Conservation (phyloP, 2,329 filamentous ascomycete species). For the Neofusicoccum parvum region DNA sequence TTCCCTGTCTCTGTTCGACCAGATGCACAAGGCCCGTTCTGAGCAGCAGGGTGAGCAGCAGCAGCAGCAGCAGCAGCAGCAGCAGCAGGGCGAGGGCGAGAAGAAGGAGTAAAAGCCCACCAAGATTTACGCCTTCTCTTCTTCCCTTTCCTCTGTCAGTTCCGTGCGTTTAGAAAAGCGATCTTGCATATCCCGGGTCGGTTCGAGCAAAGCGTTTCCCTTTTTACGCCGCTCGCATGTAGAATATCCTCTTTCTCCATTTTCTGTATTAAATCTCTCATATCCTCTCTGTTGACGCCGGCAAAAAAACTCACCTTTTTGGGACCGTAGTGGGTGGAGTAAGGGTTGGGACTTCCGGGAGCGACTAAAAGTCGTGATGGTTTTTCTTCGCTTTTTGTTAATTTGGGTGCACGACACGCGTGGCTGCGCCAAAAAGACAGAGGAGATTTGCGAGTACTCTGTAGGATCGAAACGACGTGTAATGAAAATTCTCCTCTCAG, state of each 20-base stretch:
- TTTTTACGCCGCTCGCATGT: slow-evolving; percentile 15
- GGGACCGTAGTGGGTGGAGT: slow-evolving; percentile 18
- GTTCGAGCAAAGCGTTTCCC: slow-evolving; percentile 7
- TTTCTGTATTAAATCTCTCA: slow-evolving; percentile 18
- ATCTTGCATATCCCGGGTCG: slow-evolving; percentile 21
- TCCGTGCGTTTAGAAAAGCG: slow-evolving; percentile 20
- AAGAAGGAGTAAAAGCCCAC: slow-evolving; percentile 20
- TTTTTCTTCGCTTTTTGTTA: slow-evolving; percentile 15
- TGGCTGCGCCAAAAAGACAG: slow-evolving; percentile 1
- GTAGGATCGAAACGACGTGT: slow-evolving; percentile 17
- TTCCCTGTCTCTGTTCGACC: slow-evolving; percentile 95
- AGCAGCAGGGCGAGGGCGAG: slow-evolving; percentile 22
- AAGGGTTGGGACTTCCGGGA: slow-evolving; percentile 5
- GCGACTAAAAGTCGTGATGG: slow-evolving; percentile 18
- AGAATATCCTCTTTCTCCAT: slow-evolving; percentile 19
- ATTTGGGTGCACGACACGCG: slow-evolving; percentile 2
- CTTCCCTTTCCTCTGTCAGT: slow-evolving; percentile 1
- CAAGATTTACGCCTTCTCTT: background rate
- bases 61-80: slow-evolving; percentile 29
- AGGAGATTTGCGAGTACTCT: slow-evolving; percentile 3
- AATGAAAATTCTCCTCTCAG: slow-evolving; percentile 22
- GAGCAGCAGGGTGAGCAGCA: slow-evolving; percentile 53
- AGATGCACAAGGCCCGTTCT: slow-evolving; percentile 96
- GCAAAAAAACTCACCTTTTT: slow-evolving; percentile 16
- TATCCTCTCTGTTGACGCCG: slow-evolving; percentile 16